Evolutionary conservation across 805 yeast species (phyloP), one percentile per base, ranked within the genome.

Genomic region (Cyberlindnera mrakii): DNA sequence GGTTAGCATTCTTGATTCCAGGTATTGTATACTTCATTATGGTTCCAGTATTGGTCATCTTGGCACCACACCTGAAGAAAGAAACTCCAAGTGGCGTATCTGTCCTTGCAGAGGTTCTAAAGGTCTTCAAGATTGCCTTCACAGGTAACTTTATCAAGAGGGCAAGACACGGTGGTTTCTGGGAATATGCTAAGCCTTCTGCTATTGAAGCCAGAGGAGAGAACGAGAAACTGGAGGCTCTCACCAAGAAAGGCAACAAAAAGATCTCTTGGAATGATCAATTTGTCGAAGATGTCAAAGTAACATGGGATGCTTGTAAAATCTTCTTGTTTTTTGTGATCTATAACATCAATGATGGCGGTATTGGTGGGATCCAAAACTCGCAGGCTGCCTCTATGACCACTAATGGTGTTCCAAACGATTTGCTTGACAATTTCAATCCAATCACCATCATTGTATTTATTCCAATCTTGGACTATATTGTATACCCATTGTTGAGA

Each of bases 321-420:
- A 86, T 85, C 40, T 85, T 84, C 57, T 57, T 74, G 13, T 80
- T 78, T 66, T 83, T 74, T 60, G 85, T 89, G 32, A 68, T 85
- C 40, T 85, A 79, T 69, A 87, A 82, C 67, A 83, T 85, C 84
- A 60, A 77, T 45, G 80, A 78, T 66, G 80, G 80, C 63, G 82
- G 85, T 55, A 75, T 82, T 46, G 74, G 86, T 33, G 42, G 48
- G 33, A 45, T 55, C 30, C 52, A 53, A 38, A 55, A 50, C 42
- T 55, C 59, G 6, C 88, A 82, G 60, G 88, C 90, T 36, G 85
- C 80, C 45, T 71, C 75, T 51, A 80, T 84, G 86, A 77, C 82
- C 54, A 68, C 75, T 42, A 88, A 85, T 60, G 85, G 86, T 33
- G 71, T 85, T 53, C 93, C 95, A 51, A 85, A 85, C 59, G 95